A percentile compares a stretch with the other conserved stretches of the same genome.
These are phyloP conservation scores for Gossypium raimondii DNA, from an alignment of 345 rosid genomes.

Conservation along the genomic window DNA sequence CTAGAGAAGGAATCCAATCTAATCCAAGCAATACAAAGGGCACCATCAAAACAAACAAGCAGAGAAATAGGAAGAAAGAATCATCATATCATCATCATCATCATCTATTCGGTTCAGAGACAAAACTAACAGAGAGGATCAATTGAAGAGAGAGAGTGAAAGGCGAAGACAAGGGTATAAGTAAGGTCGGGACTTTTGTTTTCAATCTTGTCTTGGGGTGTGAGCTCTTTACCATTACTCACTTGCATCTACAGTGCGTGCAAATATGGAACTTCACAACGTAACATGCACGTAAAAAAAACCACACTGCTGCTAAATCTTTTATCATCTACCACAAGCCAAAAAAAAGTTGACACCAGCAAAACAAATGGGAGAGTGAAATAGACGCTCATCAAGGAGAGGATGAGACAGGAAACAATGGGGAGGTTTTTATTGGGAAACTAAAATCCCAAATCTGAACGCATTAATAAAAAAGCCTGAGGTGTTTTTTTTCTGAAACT, in stretches of 20 bases:
- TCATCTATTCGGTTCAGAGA: not conserved
- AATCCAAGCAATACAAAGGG: not conserved
- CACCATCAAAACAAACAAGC: no score
- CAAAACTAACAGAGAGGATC: not conserved
- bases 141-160: not conserved
- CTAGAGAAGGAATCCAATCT: not conserved
- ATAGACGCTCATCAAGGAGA: not conserved
- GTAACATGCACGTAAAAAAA: not conserved
- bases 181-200: not conserved
- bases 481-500: conserved; percentile 8
- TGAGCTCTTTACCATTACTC: conserved; percentile 1
- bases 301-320: not conserved
- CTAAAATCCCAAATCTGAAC: conserved; percentile 72
- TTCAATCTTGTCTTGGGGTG: conserved; percentile 18
- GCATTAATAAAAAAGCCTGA: conserved; percentile 42
- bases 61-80: not conserved
- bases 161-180: not conserved
- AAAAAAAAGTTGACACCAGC: no score
- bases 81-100: not conserved
- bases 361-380: not conserved
- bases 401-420: conserved; percentile 14
- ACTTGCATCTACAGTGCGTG: conserved; percentile 12
- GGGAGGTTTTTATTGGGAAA: conserved; percentile 49
- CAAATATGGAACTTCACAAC: not conserved
- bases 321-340: no score